These are phyloP conservation scores for Calonectria montana DNA, from an alignment of 2,329 filamentous ascomycete species.

Conservation along the genomic window DNA sequence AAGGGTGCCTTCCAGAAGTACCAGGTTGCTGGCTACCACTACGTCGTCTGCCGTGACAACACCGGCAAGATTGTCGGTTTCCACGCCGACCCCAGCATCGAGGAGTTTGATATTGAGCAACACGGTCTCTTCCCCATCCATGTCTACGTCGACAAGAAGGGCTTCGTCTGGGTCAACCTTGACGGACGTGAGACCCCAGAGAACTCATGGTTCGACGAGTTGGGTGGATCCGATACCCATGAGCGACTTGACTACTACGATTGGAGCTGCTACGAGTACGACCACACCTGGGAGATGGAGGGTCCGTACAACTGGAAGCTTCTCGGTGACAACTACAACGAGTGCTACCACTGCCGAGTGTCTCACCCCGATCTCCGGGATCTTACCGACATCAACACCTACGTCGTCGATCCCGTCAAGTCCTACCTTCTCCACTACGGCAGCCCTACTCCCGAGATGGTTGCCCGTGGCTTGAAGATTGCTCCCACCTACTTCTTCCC, in stretches of 20 bases:
- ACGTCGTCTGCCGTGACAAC: slow-evolving; percentile 54
- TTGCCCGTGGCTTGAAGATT: slow-evolving; percentile 11
- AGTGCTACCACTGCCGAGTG: slow-evolving; percentile 71
- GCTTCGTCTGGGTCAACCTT: slow-evolving; percentile 69
- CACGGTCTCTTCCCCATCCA: slow-evolving; percentile 67
- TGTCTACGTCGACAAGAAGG: slow-evolving; percentile 61
- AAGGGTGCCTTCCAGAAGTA: slow-evolving; percentile 68
- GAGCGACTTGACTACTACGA: slow-evolving; percentile 57
- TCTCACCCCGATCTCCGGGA: slow-evolving; percentile 67
- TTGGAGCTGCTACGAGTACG: slow-evolving; percentile 64
- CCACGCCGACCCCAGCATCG: slow-evolving; percentile 62
- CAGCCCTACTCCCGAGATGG: slow-evolving; percentile 19
- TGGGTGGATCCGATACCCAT: slow-evolving; percentile 58
- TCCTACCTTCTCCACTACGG: slow-evolving; percentile 20
- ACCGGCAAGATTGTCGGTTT: slow-evolving; percentile 66
- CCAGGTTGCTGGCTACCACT: slow-evolving; percentile 64
- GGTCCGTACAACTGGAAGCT: slow-evolving; percentile 70
- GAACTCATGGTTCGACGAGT: slow-evolving; percentile 62
- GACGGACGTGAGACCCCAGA: slow-evolving; percentile 58
- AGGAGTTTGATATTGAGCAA: slow-evolving; percentile 64
- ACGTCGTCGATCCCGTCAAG: slow-evolving; percentile 51
- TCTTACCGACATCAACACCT: slow-evolving; percentile 66
- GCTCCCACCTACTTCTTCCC: slow-evolving; percentile 59
- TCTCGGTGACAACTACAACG: slow-evolving; percentile 72
- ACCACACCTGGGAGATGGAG: slow-evolving; percentile 67